phyloP scores from a whole-genome alignment of 164 flowering plant species.

The Cinnamomum micranthum region DNA sequence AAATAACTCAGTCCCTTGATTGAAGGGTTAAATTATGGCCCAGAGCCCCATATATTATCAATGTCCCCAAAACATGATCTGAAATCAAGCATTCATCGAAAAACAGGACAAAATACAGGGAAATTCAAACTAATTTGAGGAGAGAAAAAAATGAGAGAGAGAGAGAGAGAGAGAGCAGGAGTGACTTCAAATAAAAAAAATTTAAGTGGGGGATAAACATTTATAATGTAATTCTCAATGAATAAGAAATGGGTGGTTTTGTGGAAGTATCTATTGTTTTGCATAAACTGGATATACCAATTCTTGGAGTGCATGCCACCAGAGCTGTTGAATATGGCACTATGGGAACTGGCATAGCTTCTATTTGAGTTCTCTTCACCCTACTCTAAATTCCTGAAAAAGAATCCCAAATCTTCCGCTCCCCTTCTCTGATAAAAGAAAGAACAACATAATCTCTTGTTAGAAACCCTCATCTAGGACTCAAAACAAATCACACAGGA shows the following conservation, averaged over 20 bases:
- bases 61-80: neutral
- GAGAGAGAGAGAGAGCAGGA: neutral
- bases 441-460: neutral
- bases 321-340: constrained; percentile 83
- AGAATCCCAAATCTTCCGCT: constrained; percentile 24
- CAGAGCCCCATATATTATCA: neutral
- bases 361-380: constrained; percentile 9
- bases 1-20: neutral
- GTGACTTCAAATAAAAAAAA: no score
- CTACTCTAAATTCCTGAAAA: constrained; percentile 16
- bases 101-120: neutral
- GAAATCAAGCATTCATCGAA: neutral
- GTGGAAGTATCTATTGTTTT: no score
- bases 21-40: neutral
- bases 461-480: neutral
- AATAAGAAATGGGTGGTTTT: no score
- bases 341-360: constrained; percentile 87
- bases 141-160: neutral
- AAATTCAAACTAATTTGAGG: neutral
- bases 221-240: no score
- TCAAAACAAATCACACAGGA: neutral
- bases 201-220: neutral
- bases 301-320: constrained; percentile 54
- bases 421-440: constrained; percentile 19
- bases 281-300: constrained; percentile 27